Base-by-base conservation (phyloP, 345 rosid genomes). In the Eucalyptus rudis region DNA sequence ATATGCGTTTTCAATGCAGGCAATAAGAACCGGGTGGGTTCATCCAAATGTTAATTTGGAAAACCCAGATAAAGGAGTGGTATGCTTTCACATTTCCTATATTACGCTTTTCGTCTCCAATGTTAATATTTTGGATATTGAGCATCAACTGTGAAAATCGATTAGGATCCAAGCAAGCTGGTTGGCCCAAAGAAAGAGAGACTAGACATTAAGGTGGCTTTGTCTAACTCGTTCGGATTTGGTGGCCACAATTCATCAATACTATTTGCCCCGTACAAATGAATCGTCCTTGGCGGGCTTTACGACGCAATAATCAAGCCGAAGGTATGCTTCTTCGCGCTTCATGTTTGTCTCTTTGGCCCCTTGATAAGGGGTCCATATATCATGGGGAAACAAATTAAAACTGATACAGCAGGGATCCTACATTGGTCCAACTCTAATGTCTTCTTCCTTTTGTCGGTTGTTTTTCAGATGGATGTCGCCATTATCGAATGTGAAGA, bases 221-320 rank as follows among this genome's bases (percentile, higher is more conserved):
- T 90, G 58, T 92, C 92, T 13, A 91, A 88, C 87, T 91, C 94
- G 16, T 91, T 92, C 20, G 91, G 93, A 17, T 87, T 90, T 86
- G 94, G 94, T 19, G 94, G 94, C 64, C 93, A 91, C 88, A 91
- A 91, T 87, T 90, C 94, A 49, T 88, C 91, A 3, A 87, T 91
- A 85, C 81, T 91, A 27, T 90, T 91, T 49, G 66, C 89, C 13
- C 92, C 88, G 11, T 87, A 86, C 91, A 87, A 88, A 49, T 91
- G 87, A 89, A 86, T 64, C 31, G 10, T 86, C 86, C 76, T 76
- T 14, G 49, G 88, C 68, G 76, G 87, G 56, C 25, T 27, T 84
- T 83, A 33, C 40, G 31, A 27, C 47, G 79, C 49, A 29, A 27
- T 85, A 62, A 20, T 33, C 27, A 59, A 59, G 86, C 44, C 9